Percentiles rank a stretch among this genome's conserved stretches.
These are phyloP conservation scores for Solanum peruvianum DNA, from an alignment of 257 asterid species.

Conservation along the genomic window DNA sequence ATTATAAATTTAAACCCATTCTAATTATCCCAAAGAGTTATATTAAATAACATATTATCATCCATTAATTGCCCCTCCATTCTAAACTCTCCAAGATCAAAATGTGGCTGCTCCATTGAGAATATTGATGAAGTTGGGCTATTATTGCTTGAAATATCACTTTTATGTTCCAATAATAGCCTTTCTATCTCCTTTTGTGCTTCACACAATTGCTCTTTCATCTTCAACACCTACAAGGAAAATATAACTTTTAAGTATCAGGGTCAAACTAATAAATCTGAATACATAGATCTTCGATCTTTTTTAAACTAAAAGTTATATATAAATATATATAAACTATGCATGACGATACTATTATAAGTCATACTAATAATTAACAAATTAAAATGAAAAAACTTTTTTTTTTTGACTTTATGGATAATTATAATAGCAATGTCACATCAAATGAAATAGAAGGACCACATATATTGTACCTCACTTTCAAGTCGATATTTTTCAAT, in stretches of 20 bases:
- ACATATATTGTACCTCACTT: constrained; percentile 27
- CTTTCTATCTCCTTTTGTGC: constrained; percentile 35
- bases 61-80: constrained; percentile 19
- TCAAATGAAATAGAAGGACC: neutral
- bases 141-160: constrained; percentile 39
- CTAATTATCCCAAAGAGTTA: constrained; percentile 9
- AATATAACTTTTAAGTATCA: neutral
- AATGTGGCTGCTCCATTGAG: constrained; percentile 20
- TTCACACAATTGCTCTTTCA: constrained; percentile 37
- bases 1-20: constrained; percentile 2
- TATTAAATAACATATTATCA: constrained; percentile 20
- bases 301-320: neutral
- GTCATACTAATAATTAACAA: neutral
- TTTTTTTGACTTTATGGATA: neutral
- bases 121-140: constrained; percentile 30
- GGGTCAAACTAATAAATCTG: neutral
- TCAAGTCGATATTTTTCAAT: constrained; percentile 67
- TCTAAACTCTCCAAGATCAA: constrained; percentile 27
- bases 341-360: neutral
- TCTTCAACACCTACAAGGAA: constrained; percentile 19
- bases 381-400: neutral
- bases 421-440: neutral
- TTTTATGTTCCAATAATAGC: constrained; percentile 11
- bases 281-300: neutral
- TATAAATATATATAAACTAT: neutral